Base-by-base conservation (phyloP, 2,329 filamentous ascomycete genomes). In the Sarocladium oryzae region DNA sequence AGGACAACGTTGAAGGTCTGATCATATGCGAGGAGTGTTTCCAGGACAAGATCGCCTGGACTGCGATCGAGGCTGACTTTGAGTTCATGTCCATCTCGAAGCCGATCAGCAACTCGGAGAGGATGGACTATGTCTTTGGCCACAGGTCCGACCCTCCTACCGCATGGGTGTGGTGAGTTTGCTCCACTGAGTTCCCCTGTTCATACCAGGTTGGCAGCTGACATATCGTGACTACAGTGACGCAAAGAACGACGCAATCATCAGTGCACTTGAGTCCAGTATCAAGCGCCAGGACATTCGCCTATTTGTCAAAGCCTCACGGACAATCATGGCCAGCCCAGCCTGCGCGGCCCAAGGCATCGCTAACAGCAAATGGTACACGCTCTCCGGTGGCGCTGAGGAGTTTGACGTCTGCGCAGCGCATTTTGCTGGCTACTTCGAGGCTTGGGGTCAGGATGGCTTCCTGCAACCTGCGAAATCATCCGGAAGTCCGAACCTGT, bases 1-100 rank as follows among this genome's bases (percentile, higher is more conserved):
- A 60, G 0, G 57, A 55, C 1, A 53, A 46, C 9, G 59, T 67
- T 2, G 53, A 63, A 1, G 54, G 57, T 1, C 38, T 69, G 38
- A 53, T 55, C 3, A 55, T 66, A 1, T 70, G 68, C 49, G 63
- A 69, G 40, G 52, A 63, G 1, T 70, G 68, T 20, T 68, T 63
- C 51, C 51, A 69, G 10, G 66, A 69, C 16, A 62, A 58, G 11
- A n/a, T 69, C 5, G 62, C 57, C 0, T 38, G 60, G 2, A 68
- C 66, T 0, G 46, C 46, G 0, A 63, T 70, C 6, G 61, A 53
- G 0, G 32, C 46, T 4, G 56, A 65, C 8, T 70, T 68, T 41
- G 59, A 60, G 16, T 55, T 61, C 8, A 21, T 53, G 0, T 53
- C 54, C 10, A 49, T 33, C 10, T 21, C 46, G 2, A 38, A 41